phyloP scores from a whole-genome alignment of 2,329 filamentous ascomycete species.

The Exserohilum rostratum region DNA sequence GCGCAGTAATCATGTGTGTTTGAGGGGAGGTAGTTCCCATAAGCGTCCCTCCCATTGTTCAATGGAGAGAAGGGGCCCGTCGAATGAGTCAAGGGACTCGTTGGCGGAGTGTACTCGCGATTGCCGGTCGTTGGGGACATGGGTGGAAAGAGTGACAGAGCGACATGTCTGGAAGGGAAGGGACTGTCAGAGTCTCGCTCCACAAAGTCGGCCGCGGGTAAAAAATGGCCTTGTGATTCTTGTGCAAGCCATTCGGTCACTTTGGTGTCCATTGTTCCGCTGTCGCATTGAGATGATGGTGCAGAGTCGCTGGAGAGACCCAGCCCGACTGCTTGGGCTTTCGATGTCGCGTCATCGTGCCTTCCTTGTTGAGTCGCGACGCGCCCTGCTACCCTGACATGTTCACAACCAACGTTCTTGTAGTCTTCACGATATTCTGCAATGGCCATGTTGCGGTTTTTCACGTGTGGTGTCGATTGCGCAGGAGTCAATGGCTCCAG shows the following conservation, averaged over 20 bases:
- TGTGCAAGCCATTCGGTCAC: conserved; percentile 10
- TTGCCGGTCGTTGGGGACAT: conserved; percentile 1
- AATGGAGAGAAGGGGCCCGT: conserved; percentile 13
- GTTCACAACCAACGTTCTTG: neutral
- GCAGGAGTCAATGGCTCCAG: neutral
- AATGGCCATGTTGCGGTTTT: neutral
- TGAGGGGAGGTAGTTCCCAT: conserved; percentile 21
- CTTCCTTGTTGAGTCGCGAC: conserved; percentile 1
- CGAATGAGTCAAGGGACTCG: neutral
- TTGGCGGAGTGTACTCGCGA: conserved; percentile 8
- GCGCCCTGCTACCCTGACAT: neutral
- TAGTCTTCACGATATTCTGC: neutral
- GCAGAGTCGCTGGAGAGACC: neutral
- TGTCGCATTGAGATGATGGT: neutral
- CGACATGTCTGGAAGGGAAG: neutral
- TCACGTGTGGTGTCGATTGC: neutral
- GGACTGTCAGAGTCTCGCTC: neutral
- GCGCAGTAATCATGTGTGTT: conserved; percentile 12
- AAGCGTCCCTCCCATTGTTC: conserved; percentile 20
- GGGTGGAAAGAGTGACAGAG: conserved; percentile 9
- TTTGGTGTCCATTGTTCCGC: neutral
- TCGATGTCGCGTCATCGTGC: neutral
- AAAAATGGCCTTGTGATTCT: neutral
- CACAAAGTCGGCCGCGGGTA: neutral
- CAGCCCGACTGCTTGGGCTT: neutral